Evolutionary conservation across 2,329 filamentous ascomycete genomes (phyloP), one percentile per base, ranked within the genome.

Genomic region (Drechslerella coelobrocha): DNA sequence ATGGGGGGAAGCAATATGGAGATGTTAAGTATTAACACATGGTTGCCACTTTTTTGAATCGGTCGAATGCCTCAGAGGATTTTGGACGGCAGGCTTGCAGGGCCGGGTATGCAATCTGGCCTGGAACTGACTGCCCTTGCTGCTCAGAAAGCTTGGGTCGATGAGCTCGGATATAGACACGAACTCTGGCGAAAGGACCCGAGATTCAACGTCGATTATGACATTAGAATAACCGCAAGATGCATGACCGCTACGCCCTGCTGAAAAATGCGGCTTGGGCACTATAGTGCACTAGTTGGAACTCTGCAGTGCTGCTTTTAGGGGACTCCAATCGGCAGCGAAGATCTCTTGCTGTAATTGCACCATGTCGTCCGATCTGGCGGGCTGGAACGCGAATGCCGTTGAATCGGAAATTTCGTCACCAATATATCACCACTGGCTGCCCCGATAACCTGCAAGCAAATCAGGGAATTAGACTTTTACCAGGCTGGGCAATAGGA

Each of bases 401-500:
- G 12, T 39, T 39, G 12, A 10, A 23, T 45, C n/a, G n/a, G 27
- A 29, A 23, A 47, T 69, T 61, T 62, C 65, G 65, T 69, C 65
- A 69, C 65, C 26, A 62, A 47, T 56, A 69, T 69, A 47, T 69
- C 65, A 69, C 60, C 34, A 19, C 27, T 26, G 17, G 24, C 19
- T 14, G 8, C 7, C 37, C 2, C 41, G 27, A 23, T 24, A 23
- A 14, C 37, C 43, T n/a, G 29, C 1, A 17, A 27, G 24, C 26
- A 61, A 61, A 61, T 47, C 56, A 61, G 29, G 56, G 56, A 61
- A 61, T 34, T 45, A 19, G 12, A n/a, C n/a, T 14, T 39, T 39
- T 14, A 39, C 34, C 34, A 2, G 34, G 5, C 34, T 39, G 34
- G 34, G 34, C 4, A 39, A 39, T n/a, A 14, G 34, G 34, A 4